These are phyloP conservation scores for Zasmidium cellare DNA, from an alignment of 2,329 filamentous ascomycete species.

Conservation along the genomic window DNA sequence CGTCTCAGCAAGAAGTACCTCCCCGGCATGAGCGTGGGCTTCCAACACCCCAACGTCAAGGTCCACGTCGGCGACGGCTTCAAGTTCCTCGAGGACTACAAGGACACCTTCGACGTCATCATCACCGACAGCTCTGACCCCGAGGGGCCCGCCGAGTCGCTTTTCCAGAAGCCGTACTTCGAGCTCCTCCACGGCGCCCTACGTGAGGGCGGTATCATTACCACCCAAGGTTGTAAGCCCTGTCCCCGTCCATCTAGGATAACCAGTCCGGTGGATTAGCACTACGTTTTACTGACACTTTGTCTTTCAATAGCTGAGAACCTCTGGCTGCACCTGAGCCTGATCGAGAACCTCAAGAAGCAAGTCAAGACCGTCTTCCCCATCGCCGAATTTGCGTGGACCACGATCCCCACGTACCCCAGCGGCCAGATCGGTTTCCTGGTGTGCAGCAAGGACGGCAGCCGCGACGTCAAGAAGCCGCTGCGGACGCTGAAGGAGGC, in stretches of 20 bases:
- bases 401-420: conserved; percentile 98
- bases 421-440: conserved; percentile 99
- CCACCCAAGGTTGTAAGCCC: conserved; percentile 99
- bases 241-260: conserved; percentile 47
- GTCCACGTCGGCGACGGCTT: conserved; percentile 95
- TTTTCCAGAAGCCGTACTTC: conserved; percentile 99
- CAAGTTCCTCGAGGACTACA: conserved; percentile 95
- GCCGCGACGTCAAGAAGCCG: conserved; percentile 79
- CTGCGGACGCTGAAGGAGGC: conserved; percentile 77
- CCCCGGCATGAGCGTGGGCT: conserved; percentile 88
- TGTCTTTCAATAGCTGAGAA: conserved; percentile 74
- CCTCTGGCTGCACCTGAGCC: conserved; percentile 95
- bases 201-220: conserved; percentile 94
- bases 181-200: conserved; percentile 87
- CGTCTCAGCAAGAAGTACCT: conserved; percentile 98
- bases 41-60: conserved; percentile 87
- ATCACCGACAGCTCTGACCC: conserved; percentile 99
- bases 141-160: conserved; percentile 89
- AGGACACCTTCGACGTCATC: conserved; percentile 98
- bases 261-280: not conserved
- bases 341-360: conserved; percentile 95
- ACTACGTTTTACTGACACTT: conserved; percentile 23
- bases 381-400: conserved; percentile 97
- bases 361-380: conserved; percentile 97
- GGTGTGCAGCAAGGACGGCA: conserved; percentile 96